Percentiles rank a stretch among this genome's conserved stretches.
Evolutionary conservation across 768 basidiomycete genomes (phyloP).

Genomic region (Rhodotorula graminis): DNA sequence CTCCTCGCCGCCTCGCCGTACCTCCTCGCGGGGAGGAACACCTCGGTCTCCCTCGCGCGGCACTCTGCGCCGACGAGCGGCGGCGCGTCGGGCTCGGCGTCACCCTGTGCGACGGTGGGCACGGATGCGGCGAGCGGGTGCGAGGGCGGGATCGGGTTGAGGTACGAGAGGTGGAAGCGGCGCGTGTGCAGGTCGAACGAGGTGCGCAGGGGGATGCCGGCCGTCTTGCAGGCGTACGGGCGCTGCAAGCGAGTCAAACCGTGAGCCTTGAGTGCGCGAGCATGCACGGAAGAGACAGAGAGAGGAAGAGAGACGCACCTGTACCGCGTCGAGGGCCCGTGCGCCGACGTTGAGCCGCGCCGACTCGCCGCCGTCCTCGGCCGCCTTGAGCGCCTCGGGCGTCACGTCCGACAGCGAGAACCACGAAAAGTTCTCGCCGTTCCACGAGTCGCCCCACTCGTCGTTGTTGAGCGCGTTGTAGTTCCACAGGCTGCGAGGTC

Average conservation of each 20-base stretch:
- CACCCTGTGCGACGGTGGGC: conserved; percentile 3
- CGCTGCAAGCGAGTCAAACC: conserved; percentile 48
- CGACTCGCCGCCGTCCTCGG: conserved; percentile 48
- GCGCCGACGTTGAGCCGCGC: conserved; percentile 76
- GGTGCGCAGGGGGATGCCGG: conserved; percentile 62
- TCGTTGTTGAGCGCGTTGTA: conserved; percentile 88
- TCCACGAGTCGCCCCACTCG: conserved; percentile 58
- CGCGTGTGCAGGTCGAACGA: conserved; percentile 27
- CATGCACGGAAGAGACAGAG: too few relatives aligned
- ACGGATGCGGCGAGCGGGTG: conserved; percentile 18
- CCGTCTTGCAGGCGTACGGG: conserved; percentile 84
- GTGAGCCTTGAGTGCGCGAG: background rate
- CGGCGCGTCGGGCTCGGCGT: conserved; percentile 46
- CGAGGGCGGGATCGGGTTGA: conserved; percentile 57
- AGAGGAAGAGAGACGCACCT: conserved; percentile 47
- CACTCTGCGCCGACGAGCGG: conserved; percentile 50
- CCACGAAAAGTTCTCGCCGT: conserved; percentile 89
- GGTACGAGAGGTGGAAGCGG: conserved; percentile 47
- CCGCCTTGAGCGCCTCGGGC: conserved; percentile 10
- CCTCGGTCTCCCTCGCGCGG: conserved; percentile 63
- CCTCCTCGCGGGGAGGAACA: conserved; percentile 64
- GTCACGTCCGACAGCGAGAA: conserved; percentile 51
- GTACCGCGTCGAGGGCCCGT: conserved; percentile 68
- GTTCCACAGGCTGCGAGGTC: conserved; percentile 74
- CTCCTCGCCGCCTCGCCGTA: conserved; percentile 48